These are phyloP conservation scores for Pseudonectria foliicola DNA, from an alignment of 2,329 filamentous ascomycete genomes.

Conservation along the genomic window DNA sequence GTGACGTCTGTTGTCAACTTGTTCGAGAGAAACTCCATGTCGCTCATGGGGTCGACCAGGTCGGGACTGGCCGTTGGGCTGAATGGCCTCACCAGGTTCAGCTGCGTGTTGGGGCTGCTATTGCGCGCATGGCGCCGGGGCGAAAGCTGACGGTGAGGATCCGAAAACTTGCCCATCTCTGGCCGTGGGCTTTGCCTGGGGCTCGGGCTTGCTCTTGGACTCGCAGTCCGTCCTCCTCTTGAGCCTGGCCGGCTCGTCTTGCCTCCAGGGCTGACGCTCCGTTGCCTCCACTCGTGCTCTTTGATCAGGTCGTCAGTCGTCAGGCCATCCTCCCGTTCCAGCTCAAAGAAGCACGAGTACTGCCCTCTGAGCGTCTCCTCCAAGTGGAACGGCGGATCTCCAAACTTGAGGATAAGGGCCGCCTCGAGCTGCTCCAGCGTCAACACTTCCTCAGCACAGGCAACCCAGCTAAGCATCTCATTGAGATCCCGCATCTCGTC, in stretches of 20 bases:
- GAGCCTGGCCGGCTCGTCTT: slow-evolving; percentile 2
- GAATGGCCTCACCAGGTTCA: slow-evolving; percentile 8
- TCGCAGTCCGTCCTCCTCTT: too few relatives aligned
- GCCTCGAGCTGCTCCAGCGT: slow-evolving; percentile 38
- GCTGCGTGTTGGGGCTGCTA: slow-evolving; percentile 9
- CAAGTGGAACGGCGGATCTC: slow-evolving; percentile 32
- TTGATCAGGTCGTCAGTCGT: slow-evolving; percentile 35
- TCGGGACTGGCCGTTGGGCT: slow-evolving; percentile 26
- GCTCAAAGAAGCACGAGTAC: slow-evolving; percentile 40
- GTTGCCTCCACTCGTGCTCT: slow-evolving; percentile 27
- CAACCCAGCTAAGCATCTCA: slow-evolving; percentile 39
- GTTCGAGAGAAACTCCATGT: slow-evolving; percentile 36
- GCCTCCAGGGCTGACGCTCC: slow-evolving; percentile 7
- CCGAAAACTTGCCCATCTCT: neutral
- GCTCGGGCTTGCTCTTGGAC: slow-evolving; percentile 5
- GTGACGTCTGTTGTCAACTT: slow-evolving; percentile 32
- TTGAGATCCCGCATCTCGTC: slow-evolving; percentile 37
- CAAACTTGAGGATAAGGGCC: slow-evolving; percentile 35
- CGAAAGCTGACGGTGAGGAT: slow-evolving; percentile 6
- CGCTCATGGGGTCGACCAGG: slow-evolving; percentile 22
- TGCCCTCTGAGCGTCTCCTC: slow-evolving; percentile 37
- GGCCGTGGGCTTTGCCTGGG: slow-evolving; percentile 1
- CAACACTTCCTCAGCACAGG: slow-evolving; percentile 36
- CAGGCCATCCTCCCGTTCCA: slow-evolving; percentile 37
- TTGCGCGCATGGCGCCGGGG: neutral